Evolutionary conservation across 1,284 basidiomycete genomes (phyloP).

Genomic region (Kalmanozyma brasiliensis): DNA sequence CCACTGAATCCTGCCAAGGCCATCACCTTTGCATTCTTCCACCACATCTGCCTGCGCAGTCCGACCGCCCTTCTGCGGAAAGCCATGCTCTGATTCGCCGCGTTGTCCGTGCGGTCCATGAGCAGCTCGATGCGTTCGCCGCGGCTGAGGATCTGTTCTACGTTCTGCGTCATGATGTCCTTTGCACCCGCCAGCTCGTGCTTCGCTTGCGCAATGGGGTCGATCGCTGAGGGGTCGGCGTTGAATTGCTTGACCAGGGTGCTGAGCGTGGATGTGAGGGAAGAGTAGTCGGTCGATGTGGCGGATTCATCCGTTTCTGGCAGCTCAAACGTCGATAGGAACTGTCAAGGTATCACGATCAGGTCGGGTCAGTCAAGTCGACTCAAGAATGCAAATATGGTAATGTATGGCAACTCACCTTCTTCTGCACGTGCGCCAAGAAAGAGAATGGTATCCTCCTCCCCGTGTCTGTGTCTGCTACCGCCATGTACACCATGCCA

Average conservation of each 20-base stretch:
- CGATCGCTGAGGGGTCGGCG: constrained; percentile 81
- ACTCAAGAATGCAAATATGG: too few species aligned
- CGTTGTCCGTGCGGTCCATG: constrained; percentile 95
- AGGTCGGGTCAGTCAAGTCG: too few species aligned
- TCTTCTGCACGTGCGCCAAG: constrained; percentile 82
- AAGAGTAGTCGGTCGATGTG: constrained; percentile 18
- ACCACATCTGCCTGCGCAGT: constrained; percentile 94
- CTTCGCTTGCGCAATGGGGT: constrained; percentile 89
- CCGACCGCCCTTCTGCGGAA: constrained; percentile 89
- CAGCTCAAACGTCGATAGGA: constrained; percentile 37
- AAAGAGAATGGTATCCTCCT: constrained; percentile 91
- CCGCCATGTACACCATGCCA: constrained; percentile 83
- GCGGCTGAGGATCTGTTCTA: constrained; percentile 82
- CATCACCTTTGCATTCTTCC: constrained; percentile 77
- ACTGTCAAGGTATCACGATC: too few species aligned
- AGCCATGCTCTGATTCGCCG: constrained; percentile 93
- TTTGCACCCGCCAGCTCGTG: constrained; percentile 91
- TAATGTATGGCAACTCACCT: constrained; percentile 69
- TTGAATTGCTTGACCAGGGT: constrained; percentile 78
- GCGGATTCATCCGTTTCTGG: constrained; percentile 3
- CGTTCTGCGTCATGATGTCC: constrained; percentile 85
- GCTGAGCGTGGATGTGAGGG: constrained; percentile 29
- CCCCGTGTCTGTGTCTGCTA: constrained; percentile 83
- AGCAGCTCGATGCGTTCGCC: constrained; percentile 96
- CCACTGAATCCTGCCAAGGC: constrained; percentile 78